These are phyloP conservation scores for Globisporangium emineosum DNA, from an alignment of 352 stramenopile species.

Conservation along the genomic window DNA sequence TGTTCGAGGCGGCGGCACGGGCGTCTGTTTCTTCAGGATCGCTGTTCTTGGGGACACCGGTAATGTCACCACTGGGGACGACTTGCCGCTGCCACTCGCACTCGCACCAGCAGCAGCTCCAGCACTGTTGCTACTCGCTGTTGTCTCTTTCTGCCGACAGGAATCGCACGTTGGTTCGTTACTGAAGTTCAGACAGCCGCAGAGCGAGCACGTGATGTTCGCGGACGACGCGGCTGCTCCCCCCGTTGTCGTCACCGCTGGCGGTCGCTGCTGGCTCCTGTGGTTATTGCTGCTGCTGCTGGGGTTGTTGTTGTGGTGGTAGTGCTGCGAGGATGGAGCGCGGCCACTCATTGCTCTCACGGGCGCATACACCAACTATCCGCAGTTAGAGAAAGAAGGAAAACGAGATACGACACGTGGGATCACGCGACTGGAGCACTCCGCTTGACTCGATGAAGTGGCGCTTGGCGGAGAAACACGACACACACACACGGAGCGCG, in stretches of 20 bases:
- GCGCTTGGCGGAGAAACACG: background rate
- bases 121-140: background rate
- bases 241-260: background rate
- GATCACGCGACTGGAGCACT: background rate
- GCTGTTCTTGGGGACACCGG: background rate
- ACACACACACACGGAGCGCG: background rate
- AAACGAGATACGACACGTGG: background rate
- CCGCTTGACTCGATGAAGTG: background rate
- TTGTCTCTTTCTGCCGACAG: slow-evolving; percentile 10
- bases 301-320: background rate
- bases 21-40: slow-evolving; percentile 3
- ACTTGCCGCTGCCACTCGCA: background rate
- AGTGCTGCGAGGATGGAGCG: background rate
- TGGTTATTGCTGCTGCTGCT: background rate
- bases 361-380: background rate
- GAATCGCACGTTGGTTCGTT: slow-evolving; percentile 12
- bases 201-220: slow-evolving; percentile 19
- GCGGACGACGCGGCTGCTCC: background rate
- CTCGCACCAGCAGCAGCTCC: background rate
- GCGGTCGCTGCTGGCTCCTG: background rate
- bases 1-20: background rate
- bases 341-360: slow-evolving; percentile 2
- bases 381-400: background rate
- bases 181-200: slow-evolving; percentile 23
- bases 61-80: background rate